A percentile compares a stretch with the other conserved stretches of the same genome.
Evolutionary conservation across 1,284 basidiomycete genomes (phyloP).

Genomic region (Earliella scabrosa): DNA sequence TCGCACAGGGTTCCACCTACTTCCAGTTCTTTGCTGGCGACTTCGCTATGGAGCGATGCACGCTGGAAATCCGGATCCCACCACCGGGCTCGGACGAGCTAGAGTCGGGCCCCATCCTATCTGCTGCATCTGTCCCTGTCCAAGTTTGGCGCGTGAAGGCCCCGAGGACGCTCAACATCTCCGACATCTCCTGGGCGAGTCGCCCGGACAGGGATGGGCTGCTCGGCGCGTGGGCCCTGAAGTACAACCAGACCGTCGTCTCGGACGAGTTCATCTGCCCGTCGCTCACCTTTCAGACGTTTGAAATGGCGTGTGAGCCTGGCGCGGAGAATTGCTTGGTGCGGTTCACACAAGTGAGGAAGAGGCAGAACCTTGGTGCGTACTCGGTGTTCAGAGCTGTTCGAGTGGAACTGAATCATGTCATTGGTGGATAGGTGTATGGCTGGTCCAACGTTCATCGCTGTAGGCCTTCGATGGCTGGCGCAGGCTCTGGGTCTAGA

Average conservation of each 20-base stretch:
- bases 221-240: not conserved
- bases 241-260: not conserved
- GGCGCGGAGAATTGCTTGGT: too few species aligned
- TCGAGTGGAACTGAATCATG: too few species aligned
- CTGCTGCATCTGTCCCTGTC: not conserved
- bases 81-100: too few species aligned
- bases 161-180: not conserved
- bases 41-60: not conserved
- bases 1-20: not conserved
- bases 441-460: too few species aligned
- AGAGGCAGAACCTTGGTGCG: too few species aligned
- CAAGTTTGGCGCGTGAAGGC: not conserved
- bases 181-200: not conserved
- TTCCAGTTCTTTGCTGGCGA: not conserved
- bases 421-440: too few species aligned
- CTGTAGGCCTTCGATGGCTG: too few species aligned
- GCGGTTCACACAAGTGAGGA: too few species aligned
- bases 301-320: not conserved
- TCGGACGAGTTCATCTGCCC: not conserved
- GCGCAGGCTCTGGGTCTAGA: too few species aligned
- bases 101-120: too few species aligned
- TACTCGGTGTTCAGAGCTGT: too few species aligned
- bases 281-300: not conserved
- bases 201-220: not conserved
- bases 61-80: not conserved